phyloP scores from a whole-genome alignment of 805 yeast genomes.

The Trichomonascus vanleenenianus region DNA sequence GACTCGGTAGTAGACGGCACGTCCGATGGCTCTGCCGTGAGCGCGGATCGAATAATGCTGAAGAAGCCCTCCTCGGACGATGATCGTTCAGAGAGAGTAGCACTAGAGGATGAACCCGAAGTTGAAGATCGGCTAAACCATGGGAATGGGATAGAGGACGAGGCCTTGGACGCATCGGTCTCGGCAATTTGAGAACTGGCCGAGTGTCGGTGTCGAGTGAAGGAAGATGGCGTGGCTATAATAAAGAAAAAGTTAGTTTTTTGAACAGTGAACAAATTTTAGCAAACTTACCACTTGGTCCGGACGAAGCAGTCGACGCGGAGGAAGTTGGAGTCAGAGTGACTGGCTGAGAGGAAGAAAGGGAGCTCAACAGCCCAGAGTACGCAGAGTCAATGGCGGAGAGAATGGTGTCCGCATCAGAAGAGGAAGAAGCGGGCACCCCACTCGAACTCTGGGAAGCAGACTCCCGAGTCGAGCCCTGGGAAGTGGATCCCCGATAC shows the following conservation, averaged over 20 bases:
- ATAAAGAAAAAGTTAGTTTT: background rate
- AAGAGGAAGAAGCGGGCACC: too few relatives aligned
- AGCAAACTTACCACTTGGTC: background rate
- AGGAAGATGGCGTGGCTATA: background rate
- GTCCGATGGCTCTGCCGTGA: conserved; percentile 6
- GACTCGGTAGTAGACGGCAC: conserved; percentile 2
- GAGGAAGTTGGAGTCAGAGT: conserved; percentile 11
- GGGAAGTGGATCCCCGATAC: too few relatives aligned
- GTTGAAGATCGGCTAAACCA: conserved; percentile 2
- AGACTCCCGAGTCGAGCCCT: too few relatives aligned
- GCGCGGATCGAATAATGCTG: conserved; percentile 2
- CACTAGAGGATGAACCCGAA: background rate
- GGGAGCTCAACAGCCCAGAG: conserved; percentile 12
- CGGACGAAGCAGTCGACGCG: conserved; percentile 1
- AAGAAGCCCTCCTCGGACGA: background rate
- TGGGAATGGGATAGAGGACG: background rate
- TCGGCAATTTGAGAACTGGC: background rate
- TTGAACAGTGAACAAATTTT: background rate
- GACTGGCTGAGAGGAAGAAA: conserved; percentile 14
- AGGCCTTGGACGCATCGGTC: background rate
- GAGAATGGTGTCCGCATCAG: conserved; percentile 4
- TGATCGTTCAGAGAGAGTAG: background rate
- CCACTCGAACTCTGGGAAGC: too few relatives aligned
- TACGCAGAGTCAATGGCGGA: conserved; percentile 17
- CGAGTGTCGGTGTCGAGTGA: background rate